These are phyloP conservation scores for Pelagophyceae sp. DNA, from an alignment of 352 stramenopile genomes.

Conservation along the genomic window DNA sequence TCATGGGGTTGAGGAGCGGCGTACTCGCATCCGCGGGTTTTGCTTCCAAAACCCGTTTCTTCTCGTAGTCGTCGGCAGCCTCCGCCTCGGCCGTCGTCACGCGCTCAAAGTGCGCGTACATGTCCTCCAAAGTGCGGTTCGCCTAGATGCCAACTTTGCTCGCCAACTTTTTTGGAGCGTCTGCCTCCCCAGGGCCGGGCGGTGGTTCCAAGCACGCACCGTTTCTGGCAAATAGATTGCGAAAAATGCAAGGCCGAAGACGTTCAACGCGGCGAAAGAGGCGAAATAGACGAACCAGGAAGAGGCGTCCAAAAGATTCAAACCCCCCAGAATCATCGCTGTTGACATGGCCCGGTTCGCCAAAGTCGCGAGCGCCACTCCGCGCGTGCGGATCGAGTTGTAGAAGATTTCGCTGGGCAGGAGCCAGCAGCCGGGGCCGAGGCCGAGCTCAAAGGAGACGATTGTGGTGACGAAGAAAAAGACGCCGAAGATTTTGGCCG, in stretches of 20 bases:
- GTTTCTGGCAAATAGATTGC: conserved; percentile 53
- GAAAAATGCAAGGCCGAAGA: conserved; percentile 42
- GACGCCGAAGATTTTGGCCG: not conserved
- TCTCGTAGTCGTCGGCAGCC: no score
- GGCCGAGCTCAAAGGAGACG: conserved; percentile 16
- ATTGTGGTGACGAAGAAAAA: conserved; percentile 1
- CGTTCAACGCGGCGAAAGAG: conserved; percentile 37
- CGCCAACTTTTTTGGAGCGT: no score
- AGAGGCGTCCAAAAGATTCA: conserved; percentile 42
- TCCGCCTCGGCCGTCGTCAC: conserved; percentile 24
- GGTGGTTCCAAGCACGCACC: no score
- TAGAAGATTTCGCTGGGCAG: conserved; percentile 54
- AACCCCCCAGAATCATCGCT: conserved; percentile 47
- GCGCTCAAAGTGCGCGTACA: conserved; percentile 53
- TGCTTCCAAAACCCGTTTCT: no score
- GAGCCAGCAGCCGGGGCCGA: conserved; percentile 51
- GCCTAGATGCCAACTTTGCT: no score
- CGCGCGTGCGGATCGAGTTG: conserved; percentile 50
- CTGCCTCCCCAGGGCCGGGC: no score
- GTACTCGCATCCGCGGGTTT: no score
- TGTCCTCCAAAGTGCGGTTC: conserved; percentile 50
- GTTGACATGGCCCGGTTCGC: conserved; percentile 48
- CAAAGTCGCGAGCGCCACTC: conserved; percentile 49
- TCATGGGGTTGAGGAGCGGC: no score
- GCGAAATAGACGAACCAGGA: conserved; percentile 46